phyloP scores from a whole-genome alignment of 2,329 filamentous ascomycete species.

The Neobulgaria alba region DNA sequence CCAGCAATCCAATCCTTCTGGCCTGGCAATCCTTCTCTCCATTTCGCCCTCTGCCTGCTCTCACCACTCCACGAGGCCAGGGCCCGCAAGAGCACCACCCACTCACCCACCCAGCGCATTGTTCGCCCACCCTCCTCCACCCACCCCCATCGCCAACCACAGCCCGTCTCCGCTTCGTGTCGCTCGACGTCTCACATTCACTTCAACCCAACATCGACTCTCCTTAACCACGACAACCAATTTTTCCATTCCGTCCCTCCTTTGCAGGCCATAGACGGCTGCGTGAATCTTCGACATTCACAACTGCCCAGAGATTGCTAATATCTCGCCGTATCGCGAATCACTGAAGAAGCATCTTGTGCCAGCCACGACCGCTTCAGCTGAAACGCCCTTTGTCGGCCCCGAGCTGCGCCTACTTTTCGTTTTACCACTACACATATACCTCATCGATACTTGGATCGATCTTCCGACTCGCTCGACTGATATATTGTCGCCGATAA shows the following conservation, averaged over 20 bases:
- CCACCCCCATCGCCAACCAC: constrained; percentile 2
- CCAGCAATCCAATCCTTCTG: too few relatives aligned
- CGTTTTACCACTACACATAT: constrained; percentile 2
- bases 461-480: constrained; percentile 21
- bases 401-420: constrained; percentile 11
- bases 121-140: background rate
- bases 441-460: constrained; percentile 2
- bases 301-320: background rate
- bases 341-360: background rate
- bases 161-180: constrained; percentile 1
- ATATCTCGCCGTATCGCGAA: too few relatives aligned
- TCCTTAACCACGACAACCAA: constrained; percentile 5
- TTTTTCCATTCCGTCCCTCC: constrained; percentile 14
- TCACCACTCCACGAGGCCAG: too few relatives aligned
- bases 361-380: constrained; percentile 12
- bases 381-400: constrained; percentile 16
- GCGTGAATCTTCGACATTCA: constrained; percentile 2
- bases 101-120: background rate
- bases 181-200: constrained; percentile 19
- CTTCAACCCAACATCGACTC: constrained; percentile 4
- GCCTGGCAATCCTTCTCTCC: too few relatives aligned
- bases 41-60: too few relatives aligned
- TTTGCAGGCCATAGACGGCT: constrained; percentile 6
- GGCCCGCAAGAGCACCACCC: background rate
- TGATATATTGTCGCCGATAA: constrained; percentile 11